Evolutionary conservation across 2,329 filamentous ascomycete genomes (phyloP), one percentile per base, ranked within the genome.

Genomic region (Coniochaeta sp.): DNA sequence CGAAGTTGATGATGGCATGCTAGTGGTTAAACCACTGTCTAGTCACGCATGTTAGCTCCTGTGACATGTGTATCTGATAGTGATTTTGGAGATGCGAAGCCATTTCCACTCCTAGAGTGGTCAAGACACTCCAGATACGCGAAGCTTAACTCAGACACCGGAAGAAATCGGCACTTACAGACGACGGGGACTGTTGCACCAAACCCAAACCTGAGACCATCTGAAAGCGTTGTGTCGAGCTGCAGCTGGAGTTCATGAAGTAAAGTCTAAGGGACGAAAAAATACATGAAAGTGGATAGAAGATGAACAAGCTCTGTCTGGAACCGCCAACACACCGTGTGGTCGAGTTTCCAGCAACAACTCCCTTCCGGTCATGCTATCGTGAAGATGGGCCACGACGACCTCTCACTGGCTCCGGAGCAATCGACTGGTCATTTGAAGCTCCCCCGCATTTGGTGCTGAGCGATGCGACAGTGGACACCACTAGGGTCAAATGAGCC

Each of bases 1-100:
- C 26, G 19, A 43, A 24, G 33, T 26, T 38, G n/a, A 16, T 56
- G 52, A 56, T 24, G 26, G 36, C 63, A 66, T 64, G 61, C 61
- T 64, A 62, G 47, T 61, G 55, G 24, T 9, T 12, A 14, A 17
- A 6, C 7, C 9, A 22, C 7, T 31, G 9, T 52, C 47, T 52
- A 17, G 24, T 28, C 47, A n/a, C n/a, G n/a, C n/a, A 6, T 52
- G 47, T 52, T 31, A 52, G 47, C 19, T 47, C 3, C 43, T 26
- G 19, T 5, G 19, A 22, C 14, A 26, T 24, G 43, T 44, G 43
- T 44, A 19, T n/a, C n/a, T n/a, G n/a, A n/a, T n/a, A n/a, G n/a
- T n/a, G n/a, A n/a, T n/a, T 38, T 17, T 12, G 11, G 11, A 12
- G 16, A 17, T n/a, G n/a, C n/a, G n/a, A n/a, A n/a, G n/a, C 28